Evolutionary conservation across 2,329 filamentous ascomycete species (phyloP).

Genomic region (Lachnellula hyalina): DNA sequence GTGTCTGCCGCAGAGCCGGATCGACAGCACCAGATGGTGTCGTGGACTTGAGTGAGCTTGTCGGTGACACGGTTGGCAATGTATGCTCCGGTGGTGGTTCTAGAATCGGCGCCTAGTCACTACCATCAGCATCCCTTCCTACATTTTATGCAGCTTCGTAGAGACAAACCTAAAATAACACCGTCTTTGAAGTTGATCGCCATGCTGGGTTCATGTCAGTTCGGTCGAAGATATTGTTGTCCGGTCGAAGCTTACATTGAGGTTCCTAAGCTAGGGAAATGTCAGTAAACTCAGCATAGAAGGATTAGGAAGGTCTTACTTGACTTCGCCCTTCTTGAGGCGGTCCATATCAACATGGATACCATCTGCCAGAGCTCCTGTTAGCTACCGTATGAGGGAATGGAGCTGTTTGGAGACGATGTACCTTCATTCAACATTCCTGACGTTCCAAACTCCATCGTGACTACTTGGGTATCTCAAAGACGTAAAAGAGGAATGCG

Average conservation of each 20-base stretch:
- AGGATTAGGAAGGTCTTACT: constrained; percentile 55
- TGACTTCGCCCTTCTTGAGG: constrained; percentile 97
- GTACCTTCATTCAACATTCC: constrained; percentile 61
- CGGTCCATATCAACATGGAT: constrained; percentile 99
- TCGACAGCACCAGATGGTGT: constrained; percentile 99
- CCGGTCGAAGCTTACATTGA: constrained; percentile 67
- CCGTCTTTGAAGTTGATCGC: constrained; percentile 98
- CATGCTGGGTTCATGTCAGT: constrained; percentile 60
- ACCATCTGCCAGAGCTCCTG: constrained; percentile 62
- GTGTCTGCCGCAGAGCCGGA: constrained; percentile 97
- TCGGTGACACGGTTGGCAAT: constrained; percentile 99
- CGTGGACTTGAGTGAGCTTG: constrained; percentile 96
- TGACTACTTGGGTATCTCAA: constrained; percentile 18
- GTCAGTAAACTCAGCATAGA: constrained; percentile 11
- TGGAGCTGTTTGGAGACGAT: constrained; percentile 14
- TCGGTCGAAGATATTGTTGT: constrained; percentile 17
- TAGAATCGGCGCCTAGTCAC: constrained; percentile 74
- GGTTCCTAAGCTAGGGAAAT: constrained; percentile 70
- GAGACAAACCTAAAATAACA: constrained; percentile 72
- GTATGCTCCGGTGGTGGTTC: constrained; percentile 96
- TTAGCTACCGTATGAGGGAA: constrained; percentile 24
- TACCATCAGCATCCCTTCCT: constrained; percentile 10
- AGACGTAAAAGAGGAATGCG: neutral
- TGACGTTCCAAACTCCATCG: constrained; percentile 59
- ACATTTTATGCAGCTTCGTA: neutral